These are phyloP conservation scores for Termitomyces sp. DNA, from an alignment of 1,284 basidiomycete species.

Conservation along the genomic window DNA sequence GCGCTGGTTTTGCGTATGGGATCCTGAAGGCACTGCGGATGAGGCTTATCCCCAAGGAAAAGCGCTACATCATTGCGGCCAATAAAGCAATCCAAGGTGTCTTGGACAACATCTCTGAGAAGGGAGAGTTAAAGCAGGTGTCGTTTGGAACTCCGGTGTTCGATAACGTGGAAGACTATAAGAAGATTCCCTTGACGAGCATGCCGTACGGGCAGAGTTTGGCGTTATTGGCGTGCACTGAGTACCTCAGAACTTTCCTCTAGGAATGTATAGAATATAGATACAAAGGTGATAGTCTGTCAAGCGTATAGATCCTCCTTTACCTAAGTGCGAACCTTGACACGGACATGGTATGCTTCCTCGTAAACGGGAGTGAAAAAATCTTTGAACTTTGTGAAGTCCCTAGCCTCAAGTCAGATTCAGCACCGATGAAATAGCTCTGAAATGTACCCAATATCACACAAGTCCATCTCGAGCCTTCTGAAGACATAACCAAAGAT, in stretches of 20 bases:
- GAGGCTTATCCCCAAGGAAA: constrained; percentile 41
- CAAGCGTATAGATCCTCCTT: background rate
- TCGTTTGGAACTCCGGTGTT: constrained; percentile 62
- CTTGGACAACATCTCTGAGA: constrained; percentile 46
- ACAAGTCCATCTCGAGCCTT: constrained; percentile 28
- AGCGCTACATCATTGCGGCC: constrained; percentile 41
- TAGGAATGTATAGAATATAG: constrained; percentile 14
- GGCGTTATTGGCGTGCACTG: constrained; percentile 44
- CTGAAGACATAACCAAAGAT: constrained; percentile 33
- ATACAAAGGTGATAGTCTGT: constrained; percentile 2
- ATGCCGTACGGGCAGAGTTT: constrained; percentile 67
- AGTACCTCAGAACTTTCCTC: constrained; percentile 41
- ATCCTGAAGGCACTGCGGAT: constrained; percentile 52
- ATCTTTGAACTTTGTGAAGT: constrained; percentile 27
- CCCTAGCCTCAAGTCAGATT: constrained; percentile 17
- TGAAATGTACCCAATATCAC: constrained; percentile 26
- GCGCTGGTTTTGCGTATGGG: constrained; percentile 61
- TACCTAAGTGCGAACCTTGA: constrained; percentile 11
- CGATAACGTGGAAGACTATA: constrained; percentile 50
- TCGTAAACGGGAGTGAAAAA: constrained; percentile 29
- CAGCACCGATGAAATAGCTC: background rate
- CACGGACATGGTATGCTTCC: constrained; percentile 22
- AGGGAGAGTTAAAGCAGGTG: constrained; percentile 51
- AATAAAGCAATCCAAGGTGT: constrained; percentile 49
- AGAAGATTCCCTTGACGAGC: constrained; percentile 50